Evolutionary conservation across 2,329 filamentous ascomycete species (phyloP), one percentile per base, ranked within the genome.

Genomic region (Beauveria pseudobassiana): DNA sequence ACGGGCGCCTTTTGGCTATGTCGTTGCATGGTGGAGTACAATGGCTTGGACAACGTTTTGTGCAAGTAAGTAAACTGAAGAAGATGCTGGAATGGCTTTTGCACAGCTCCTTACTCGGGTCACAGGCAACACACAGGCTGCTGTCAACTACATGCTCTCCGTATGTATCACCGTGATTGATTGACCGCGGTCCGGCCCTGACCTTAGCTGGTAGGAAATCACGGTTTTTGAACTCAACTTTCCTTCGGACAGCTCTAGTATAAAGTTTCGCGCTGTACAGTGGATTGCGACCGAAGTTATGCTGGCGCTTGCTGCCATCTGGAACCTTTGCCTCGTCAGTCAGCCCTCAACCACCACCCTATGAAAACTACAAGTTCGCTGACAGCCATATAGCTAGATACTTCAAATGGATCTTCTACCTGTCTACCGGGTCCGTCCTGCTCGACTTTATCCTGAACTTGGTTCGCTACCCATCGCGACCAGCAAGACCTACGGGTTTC

Each of bases 11-110:
- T 0, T 85, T 59, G 82, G 82, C 20, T 85, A 84, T 68, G 71
- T 84, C n/a, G 83, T 85, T n/a, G 83, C 83, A 0, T 86, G 82
- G 83, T 86, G 83, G 83, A 82, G 80, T 66, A 84, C 82, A 0
- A 85, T 82, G 0, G 83, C 83, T 1, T 86, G 83, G 83, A 86
- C 83, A 2, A 85, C 80, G 0, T 82, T 82, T 61, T 82, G 79
- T 68, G 80, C 80, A 3, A 82, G 80, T 75, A 68, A 62, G 72
- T 58, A 34, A 24, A 22, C 18, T 16, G 43, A 3, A 28, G 34
- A 2, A 6, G 24, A 14, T 18, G 3, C 22, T 26, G 51, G 20
- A 20, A 53, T 42, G 24, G 24, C 6, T 5, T 4, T 9, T 8
- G 38, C 8, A 3, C 2, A 28, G 16, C 16, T 20, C 10, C 54